These are phyloP conservation scores for Candida endomychidarum DNA, from an alignment of 805 yeast genomes.

Conservation along the genomic window DNA sequence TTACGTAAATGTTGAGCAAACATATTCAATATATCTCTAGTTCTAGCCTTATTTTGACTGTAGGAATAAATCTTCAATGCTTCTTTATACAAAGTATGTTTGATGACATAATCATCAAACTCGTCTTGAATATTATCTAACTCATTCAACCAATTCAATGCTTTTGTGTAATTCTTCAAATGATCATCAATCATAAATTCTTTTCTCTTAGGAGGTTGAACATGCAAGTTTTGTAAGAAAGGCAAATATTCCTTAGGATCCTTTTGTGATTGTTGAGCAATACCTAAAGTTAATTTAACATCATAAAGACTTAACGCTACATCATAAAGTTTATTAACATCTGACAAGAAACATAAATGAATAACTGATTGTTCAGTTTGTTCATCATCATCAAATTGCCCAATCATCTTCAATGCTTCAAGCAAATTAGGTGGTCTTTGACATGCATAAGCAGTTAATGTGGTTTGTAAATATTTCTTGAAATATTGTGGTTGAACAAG, in stretches of 20 bases:
- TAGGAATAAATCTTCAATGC: conserved; percentile 67
- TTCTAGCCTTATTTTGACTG: conserved; percentile 43
- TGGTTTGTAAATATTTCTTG: conserved; percentile 65
- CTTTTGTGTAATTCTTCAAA: conserved; percentile 66
- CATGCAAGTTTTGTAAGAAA: conserved; percentile 76
- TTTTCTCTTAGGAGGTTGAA: conserved; percentile 63
- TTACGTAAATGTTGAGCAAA: conserved; percentile 65
- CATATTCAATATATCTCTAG: conserved; percentile 50
- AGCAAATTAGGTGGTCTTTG: conserved; percentile 82
- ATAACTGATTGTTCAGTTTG: conserved; percentile 61
- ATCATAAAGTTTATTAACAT: conserved; percentile 77
- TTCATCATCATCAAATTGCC: conserved; percentile 46
- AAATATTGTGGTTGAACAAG: conserved; percentile 52
- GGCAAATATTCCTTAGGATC: conserved; percentile 98
- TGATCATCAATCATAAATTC: conserved; percentile 77
- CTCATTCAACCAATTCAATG: conserved; percentile 62
- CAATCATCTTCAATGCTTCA: conserved; percentile 68
- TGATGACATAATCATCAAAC: conserved; percentile 64
- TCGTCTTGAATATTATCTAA: conserved; percentile 49
- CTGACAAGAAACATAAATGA: conserved; percentile 88
- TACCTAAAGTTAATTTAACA: conserved; percentile 70
- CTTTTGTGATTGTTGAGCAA: conserved; percentile 96
- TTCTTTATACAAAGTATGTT: conserved; percentile 65
- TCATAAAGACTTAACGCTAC: conserved; percentile 82
- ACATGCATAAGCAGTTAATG: conserved; percentile 89